phyloP scores from a whole-genome alignment of 2,329 filamentous ascomycete species.

The Boeremia lycopersici region DNA sequence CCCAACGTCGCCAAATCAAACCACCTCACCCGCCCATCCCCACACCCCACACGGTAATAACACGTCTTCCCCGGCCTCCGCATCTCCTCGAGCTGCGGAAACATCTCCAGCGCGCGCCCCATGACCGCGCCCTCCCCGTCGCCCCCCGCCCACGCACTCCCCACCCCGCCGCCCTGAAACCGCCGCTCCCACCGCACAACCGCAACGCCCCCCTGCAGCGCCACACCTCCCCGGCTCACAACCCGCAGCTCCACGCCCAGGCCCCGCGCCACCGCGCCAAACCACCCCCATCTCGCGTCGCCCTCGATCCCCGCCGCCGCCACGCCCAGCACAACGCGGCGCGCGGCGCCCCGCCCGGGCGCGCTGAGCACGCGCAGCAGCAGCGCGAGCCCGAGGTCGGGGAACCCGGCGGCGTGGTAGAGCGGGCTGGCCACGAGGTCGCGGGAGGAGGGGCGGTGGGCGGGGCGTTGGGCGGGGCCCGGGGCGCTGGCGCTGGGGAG shows the following conservation, averaged over 20 bases:
- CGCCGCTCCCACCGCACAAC: background rate
- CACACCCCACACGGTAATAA: background rate
- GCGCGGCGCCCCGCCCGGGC: background rate
- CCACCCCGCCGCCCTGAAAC: background rate
- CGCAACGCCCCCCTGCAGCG: background rate
- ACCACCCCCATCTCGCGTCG: background rate
- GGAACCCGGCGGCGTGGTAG: background rate
- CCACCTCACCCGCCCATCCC: background rate
- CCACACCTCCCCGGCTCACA: too few species aligned
- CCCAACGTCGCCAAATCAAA: constrained; percentile 1
- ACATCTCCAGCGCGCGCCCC: background rate
- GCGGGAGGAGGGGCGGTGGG: too few species aligned
- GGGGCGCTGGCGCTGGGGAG: too few species aligned
- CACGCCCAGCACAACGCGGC: background rate
- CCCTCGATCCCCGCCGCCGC: background rate
- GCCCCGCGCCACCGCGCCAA: background rate
- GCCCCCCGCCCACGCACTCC: background rate
- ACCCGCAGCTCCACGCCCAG: background rate
- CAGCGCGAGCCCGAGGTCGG: background rate
- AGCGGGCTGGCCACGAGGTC: background rate
- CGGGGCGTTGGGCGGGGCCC: too few species aligned
- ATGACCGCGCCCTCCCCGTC: background rate
- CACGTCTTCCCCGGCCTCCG: background rate
- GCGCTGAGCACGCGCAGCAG: constrained; percentile 6
- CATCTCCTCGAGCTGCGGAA: background rate